Percentiles rank a stretch among this genome's conserved stretches.
These are phyloP conservation scores for Discostella pseudostelligera DNA, from an alignment of 108 stramenopile species.

Conservation along the genomic window DNA sequence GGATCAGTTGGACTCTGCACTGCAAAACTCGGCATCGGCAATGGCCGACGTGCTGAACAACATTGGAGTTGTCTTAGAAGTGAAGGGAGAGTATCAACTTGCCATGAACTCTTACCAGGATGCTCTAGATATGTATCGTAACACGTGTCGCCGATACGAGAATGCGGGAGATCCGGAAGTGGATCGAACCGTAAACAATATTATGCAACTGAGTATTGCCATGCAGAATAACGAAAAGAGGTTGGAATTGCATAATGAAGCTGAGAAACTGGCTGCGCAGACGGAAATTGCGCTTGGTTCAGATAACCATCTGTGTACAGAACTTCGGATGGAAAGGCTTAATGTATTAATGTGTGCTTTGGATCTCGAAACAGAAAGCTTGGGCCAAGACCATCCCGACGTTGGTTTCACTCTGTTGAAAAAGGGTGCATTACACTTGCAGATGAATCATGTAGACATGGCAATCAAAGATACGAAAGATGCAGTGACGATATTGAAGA, in stretches of 20 bases:
- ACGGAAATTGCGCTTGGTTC: background rate
- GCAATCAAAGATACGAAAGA: conserved; percentile 42
- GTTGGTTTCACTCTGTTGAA: conserved; percentile 43
- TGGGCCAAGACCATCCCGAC: conserved; percentile 38
- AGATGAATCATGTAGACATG: conserved; percentile 45
- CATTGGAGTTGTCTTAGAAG: conserved; percentile 44
- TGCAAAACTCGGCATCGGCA: conserved; percentile 31
- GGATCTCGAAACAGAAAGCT: conserved; percentile 44
- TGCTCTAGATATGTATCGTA: conserved; percentile 43
- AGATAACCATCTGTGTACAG: conserved; percentile 11
- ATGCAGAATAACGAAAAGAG: conserved; percentile 26
- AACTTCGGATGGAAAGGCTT: conserved; percentile 33
- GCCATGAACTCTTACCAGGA: conserved; percentile 39
- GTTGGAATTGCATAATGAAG: conserved; percentile 36
- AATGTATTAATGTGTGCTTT: conserved; percentile 36
- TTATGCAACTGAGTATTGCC: conserved; percentile 49
- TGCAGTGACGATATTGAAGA: conserved; percentile 33
- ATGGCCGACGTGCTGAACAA: conserved; percentile 44
- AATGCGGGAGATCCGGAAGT: conserved; percentile 43
- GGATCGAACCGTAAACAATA: conserved; percentile 43
- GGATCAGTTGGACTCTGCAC: conserved; percentile 22
- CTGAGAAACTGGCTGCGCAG: conserved; percentile 21
- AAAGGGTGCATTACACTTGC: conserved; percentile 38
- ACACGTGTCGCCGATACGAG: conserved; percentile 40
- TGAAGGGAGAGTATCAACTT: conserved; percentile 27